These are phyloP conservation scores for Phytophthora megakarya DNA, from an alignment of 352 stramenopile genomes.

Conservation along the genomic window DNA sequence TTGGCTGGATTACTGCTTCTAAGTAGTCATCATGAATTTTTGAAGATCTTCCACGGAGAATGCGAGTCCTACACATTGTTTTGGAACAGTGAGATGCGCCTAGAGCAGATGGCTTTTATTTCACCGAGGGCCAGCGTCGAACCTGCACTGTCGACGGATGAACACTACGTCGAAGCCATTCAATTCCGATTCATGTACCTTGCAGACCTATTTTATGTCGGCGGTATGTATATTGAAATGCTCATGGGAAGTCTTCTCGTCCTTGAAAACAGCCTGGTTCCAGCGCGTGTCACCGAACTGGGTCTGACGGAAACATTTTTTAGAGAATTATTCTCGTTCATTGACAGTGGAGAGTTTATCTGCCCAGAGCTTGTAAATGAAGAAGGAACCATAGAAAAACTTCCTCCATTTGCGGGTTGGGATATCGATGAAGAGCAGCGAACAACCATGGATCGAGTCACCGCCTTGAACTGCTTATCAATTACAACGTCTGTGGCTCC, in stretches of 20 bases:
- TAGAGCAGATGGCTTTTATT: conserved; percentile 65
- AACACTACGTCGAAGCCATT: conserved; percentile 58
- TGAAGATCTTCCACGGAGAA: conserved; percentile 81
- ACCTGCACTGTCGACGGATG: conserved; percentile 33
- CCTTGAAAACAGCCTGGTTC: conserved; percentile 59
- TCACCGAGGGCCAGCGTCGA: conserved; percentile 44
- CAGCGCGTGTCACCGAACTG: conserved; percentile 46
- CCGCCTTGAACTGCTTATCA: conserved; percentile 67
- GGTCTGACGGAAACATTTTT: conserved; percentile 77
- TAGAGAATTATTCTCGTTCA: conserved; percentile 74
- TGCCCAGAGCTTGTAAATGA: conserved; percentile 37
- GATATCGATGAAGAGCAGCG: conserved; percentile 48
- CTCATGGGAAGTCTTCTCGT: conserved; percentile 73
- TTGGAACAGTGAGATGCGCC: conserved; percentile 80
- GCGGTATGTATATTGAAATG: conserved; percentile 77
- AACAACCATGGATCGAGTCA: conserved; percentile 61
- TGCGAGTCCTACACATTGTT: conserved; percentile 83
- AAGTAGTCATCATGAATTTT: conserved; percentile 78
- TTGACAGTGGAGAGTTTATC: conserved; percentile 66
- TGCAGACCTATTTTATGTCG: conserved; percentile 63
- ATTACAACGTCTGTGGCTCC: conserved; percentile 63
- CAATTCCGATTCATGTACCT: conserved; percentile 76
- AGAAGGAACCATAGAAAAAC: conserved; percentile 32
- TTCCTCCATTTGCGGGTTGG: conserved; percentile 68
- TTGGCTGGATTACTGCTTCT: conserved; percentile 61